These are phyloP conservation scores for Xylaria digitata DNA, from an alignment of 2,329 filamentous ascomycete genomes.

Conservation along the genomic window DNA sequence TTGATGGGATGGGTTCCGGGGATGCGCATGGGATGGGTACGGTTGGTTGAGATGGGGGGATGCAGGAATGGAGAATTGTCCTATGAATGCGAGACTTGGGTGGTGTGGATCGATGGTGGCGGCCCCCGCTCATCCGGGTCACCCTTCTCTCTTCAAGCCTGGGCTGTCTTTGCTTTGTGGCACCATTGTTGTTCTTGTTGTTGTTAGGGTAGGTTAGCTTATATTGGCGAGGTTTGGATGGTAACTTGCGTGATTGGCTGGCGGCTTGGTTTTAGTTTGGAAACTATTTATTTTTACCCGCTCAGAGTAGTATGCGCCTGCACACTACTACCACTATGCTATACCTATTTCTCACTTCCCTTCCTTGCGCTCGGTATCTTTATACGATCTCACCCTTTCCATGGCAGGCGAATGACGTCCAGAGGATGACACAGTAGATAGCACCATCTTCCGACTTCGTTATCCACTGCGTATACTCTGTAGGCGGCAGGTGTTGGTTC, in stretches of 20 bases:
- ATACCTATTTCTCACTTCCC: slow-evolving; percentile 10
- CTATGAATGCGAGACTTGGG: not conserved
- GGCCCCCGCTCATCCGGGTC: slow-evolving; percentile 32
- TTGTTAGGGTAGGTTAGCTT: too few species aligned
- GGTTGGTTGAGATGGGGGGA: slow-evolving; percentile 1
- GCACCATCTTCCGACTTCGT: slow-evolving; percentile 1
- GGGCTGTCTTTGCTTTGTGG: slow-evolving; percentile 2
- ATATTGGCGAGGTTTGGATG: not conserved
- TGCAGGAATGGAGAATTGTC: not conserved
- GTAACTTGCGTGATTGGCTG: slow-evolving; percentile 1
- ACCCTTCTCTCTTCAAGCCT: slow-evolving; percentile 16
- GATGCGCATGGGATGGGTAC: not conserved
- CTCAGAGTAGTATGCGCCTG: too few species aligned
- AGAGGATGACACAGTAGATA: slow-evolving; percentile 5
- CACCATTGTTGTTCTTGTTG: not conserved
- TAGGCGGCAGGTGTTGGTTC: slow-evolving; percentile 9
- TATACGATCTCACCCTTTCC: slow-evolving; percentile 12
- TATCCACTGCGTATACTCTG: slow-evolving; percentile 1
- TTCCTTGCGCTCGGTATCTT: slow-evolving; percentile 7
- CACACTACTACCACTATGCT: not conserved
- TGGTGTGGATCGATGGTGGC: slow-evolving; percentile 32
- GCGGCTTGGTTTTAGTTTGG: not conserved
- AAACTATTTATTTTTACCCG: slow-evolving; percentile 2
- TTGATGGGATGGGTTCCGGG: too few species aligned
- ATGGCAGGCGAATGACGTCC: slow-evolving; percentile 18